A percentile compares a stretch with the other conserved stretches of the same genome.
Conservation (phyloP, 306 rosid species). For the Cicer pinnatifidum region DNA sequence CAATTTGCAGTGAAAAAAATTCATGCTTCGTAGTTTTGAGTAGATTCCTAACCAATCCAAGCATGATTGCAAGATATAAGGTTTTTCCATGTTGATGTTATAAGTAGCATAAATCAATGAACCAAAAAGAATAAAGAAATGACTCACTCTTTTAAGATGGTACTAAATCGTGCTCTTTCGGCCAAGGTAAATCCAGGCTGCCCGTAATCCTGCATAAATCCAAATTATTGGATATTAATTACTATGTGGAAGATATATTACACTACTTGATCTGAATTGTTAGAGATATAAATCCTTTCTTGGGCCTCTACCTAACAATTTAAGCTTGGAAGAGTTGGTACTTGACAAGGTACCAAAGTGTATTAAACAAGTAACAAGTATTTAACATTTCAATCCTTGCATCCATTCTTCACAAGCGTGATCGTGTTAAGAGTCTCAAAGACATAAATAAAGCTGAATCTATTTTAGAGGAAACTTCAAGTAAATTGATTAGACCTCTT, state of each 20-base stretch:
- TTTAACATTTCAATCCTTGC: constrained; percentile 12
- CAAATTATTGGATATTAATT: constrained; percentile 32
- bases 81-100: constrained; percentile 2
- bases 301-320: constrained; percentile 29
- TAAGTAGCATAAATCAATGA: constrained; percentile 28
- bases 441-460: constrained; percentile 14
- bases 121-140: constrained; percentile 17
- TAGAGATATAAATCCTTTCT: constrained; percentile 7
- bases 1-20: neutral
- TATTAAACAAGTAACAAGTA: neutral
- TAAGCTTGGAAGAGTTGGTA: constrained; percentile 11
- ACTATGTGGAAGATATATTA: constrained; percentile 15
- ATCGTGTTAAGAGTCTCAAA: constrained; percentile 9
- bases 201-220: constrained; percentile 76
- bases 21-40: neutral
- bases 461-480: constrained; percentile 38
- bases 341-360: constrained; percentile 21
- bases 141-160: constrained; percentile 82
- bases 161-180: constrained; percentile 84
- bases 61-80: constrained; percentile 15
- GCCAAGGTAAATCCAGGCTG: constrained; percentile 95
- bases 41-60: constrained; percentile 4
- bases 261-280: constrained; percentile 6
- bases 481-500: constrained; percentile 64
- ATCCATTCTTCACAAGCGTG: neutral